Conservation (phyloP, 495 filamentous ascomycete genomes). For the Trichoderma reesei region DNA sequence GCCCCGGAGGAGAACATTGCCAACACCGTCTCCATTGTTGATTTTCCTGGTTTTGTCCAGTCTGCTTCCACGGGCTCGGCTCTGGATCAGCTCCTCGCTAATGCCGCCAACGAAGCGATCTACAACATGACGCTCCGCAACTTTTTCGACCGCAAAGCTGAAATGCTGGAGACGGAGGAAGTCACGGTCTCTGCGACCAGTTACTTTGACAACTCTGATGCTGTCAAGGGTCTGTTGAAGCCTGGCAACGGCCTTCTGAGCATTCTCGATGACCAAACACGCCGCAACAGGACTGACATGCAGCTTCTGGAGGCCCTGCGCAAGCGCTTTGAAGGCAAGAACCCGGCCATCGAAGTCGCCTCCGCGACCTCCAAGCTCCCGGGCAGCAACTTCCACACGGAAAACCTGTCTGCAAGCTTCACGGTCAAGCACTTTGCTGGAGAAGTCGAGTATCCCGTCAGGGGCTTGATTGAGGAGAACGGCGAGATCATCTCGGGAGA, state of each 20-base stretch:
- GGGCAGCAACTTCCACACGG: slow-evolving; percentile 73
- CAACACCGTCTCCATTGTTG: slow-evolving; percentile 89
- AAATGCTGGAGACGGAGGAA: slow-evolving; percentile 86
- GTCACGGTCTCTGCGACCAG: slow-evolving; percentile 79
- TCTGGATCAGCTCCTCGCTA: slow-evolving; percentile 88
- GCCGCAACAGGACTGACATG: slow-evolving; percentile 74
- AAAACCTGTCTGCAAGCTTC: slow-evolving; percentile 66
- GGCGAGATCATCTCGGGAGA: slow-evolving; percentile 93
- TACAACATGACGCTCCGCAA: slow-evolving; percentile 90
- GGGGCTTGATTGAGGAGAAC: slow-evolving; percentile 83
- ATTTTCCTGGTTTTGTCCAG: slow-evolving; percentile 92
- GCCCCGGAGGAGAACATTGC: slow-evolving; percentile 78
- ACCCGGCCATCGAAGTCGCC: slow-evolving; percentile 73
- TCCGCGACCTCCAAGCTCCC: slow-evolving; percentile 56
- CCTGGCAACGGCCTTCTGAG: slow-evolving; percentile 83
- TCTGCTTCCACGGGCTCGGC: slow-evolving; percentile 69
- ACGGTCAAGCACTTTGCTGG: slow-evolving; percentile 92
- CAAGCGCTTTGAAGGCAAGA: slow-evolving; percentile 90
- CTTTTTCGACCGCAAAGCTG: slow-evolving; percentile 89
- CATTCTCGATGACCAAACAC: slow-evolving; percentile 92
- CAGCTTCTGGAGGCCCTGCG: slow-evolving; percentile 83
- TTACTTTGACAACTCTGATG: slow-evolving; percentile 96
- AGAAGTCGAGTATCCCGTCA: slow-evolving; percentile 88
- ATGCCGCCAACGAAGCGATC: slow-evolving; percentile 80
- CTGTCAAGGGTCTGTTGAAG: slow-evolving; percentile 82